Conservation (phyloP, 495 filamentous ascomycete genomes). For the Podospora bellae-mahoneyi region DNA sequence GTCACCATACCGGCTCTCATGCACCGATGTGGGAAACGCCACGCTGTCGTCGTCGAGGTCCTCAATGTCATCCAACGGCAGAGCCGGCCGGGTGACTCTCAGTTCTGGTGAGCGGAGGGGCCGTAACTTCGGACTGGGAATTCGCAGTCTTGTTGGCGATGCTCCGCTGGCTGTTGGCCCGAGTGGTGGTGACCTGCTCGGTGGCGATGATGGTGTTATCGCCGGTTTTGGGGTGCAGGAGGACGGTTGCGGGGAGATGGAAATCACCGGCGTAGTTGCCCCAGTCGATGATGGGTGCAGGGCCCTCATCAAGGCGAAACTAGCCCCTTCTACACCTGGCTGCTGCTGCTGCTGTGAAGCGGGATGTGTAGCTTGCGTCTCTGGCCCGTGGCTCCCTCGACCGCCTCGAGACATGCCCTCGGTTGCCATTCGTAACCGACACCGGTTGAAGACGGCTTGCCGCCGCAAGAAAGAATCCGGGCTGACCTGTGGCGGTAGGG, state of each 20-base stretch:
- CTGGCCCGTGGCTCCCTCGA: not conserved
- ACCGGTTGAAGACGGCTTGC: slow-evolving; percentile 33
- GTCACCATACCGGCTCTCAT: slow-evolving; percentile 43
- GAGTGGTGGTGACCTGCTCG: not conserved
- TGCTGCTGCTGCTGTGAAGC: slow-evolving; percentile 20
- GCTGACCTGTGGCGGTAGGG: slow-evolving; percentile 15
- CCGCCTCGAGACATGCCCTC: slow-evolving; percentile 20
- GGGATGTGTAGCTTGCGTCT: not conserved
- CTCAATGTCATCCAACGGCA: slow-evolving; percentile 24
- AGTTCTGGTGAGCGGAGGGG: slow-evolving; percentile 31
- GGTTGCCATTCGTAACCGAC: slow-evolving; percentile 23
- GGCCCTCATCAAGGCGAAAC: not conserved
- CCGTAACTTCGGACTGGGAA: slow-evolving; percentile 24
- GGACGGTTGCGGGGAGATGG: not conserved
- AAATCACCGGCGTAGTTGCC: not conserved
- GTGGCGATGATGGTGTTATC: not conserved
- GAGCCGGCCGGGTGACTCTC: slow-evolving; percentile 15
- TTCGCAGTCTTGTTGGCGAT: slow-evolving; percentile 7
- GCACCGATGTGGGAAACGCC: slow-evolving; percentile 44
- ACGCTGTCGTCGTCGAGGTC: slow-evolving; percentile 34
- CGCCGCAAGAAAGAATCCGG: slow-evolving; percentile 30
- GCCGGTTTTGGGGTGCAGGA: not conserved
- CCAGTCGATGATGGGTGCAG: not conserved
- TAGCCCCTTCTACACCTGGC: not conserved
- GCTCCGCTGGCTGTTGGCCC: not conserved